Conservation (phyloP, 495 filamentous ascomycete species). For the Lichenothelia convexa region DNA sequence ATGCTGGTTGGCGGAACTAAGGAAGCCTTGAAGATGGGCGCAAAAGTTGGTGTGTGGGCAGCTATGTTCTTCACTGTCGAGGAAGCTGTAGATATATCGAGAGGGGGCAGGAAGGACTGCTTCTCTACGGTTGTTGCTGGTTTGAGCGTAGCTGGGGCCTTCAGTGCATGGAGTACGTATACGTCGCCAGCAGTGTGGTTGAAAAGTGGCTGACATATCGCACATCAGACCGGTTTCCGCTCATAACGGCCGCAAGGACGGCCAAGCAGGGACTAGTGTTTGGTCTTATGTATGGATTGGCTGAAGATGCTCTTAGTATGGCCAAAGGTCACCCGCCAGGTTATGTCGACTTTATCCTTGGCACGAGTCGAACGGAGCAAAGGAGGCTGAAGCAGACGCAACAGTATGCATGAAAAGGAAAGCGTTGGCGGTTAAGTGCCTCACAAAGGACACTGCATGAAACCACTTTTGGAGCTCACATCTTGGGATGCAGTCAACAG, state of each 20-base stretch:
- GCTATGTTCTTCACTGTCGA: conserved; percentile 57
- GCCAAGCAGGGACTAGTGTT: conserved; percentile 60
- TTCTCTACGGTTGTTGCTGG: conserved; percentile 62
- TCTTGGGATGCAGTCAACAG: no score
- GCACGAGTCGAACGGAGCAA: no score
- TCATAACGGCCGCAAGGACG: conserved; percentile 66
- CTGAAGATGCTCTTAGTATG: conserved; percentile 52
- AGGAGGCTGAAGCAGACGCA: no score
- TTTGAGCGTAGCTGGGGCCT: conserved; percentile 62
- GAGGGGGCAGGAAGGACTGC: conserved; percentile 43
- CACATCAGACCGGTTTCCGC: conserved; percentile 53
- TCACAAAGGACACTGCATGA: no score
- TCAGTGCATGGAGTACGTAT: conserved; percentile 66
- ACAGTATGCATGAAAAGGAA: no score
- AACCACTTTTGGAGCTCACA: no score
- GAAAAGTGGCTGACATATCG: conserved; percentile 1
- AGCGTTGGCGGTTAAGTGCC: no score
- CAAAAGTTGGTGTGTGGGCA: conserved; percentile 47
- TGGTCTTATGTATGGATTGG: conserved; percentile 62
- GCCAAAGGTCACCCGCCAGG: conserved; percentile 47
- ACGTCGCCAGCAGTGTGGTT: no score
- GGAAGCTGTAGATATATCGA: conserved; percentile 52
- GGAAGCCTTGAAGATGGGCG: conserved; percentile 60
- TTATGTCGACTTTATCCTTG: conserved; percentile 56
- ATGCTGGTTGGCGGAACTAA: conserved; percentile 51